These are phyloP conservation scores for Sanghuangporus sanghuang DNA, from an alignment of 1,284 basidiomycete species.

Conservation along the genomic window DNA sequence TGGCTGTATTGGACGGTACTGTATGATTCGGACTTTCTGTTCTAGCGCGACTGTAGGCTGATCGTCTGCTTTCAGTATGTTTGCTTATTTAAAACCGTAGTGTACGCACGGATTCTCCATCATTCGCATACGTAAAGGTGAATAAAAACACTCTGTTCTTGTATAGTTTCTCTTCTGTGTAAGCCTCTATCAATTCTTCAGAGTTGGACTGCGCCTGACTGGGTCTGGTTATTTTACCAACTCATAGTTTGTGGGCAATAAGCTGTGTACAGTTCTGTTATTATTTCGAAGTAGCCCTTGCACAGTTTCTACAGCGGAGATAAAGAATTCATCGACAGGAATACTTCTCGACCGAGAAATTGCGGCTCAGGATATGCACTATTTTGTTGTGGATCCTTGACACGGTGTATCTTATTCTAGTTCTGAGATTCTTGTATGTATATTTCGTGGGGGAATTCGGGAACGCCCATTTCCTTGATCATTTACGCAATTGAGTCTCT, in stretches of 20 bases:
- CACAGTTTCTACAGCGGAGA: background rate
- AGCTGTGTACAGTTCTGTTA: background rate
- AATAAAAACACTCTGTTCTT: background rate
- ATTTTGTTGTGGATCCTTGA: constrained; percentile 6
- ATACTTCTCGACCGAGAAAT: background rate
- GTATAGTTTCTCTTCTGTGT: background rate
- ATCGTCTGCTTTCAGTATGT: background rate
- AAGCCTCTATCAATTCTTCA: background rate
- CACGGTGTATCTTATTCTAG: constrained; percentile 8
- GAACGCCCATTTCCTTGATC: constrained; percentile 3
- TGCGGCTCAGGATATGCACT: constrained; percentile 1
- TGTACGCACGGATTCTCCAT: background rate
- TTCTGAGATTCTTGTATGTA: constrained; percentile 7
- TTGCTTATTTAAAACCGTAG: background rate
- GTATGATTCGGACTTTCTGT: background rate
- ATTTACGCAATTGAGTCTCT: background rate
- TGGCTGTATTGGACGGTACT: background rate
- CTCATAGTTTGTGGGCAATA: background rate
- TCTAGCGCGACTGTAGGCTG: background rate
- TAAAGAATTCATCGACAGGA: background rate
- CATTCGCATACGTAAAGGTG: background rate
- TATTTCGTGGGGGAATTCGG: constrained; percentile 10
- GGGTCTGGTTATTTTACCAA: no score
- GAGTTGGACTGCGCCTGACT: background rate
- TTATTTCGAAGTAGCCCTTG: constrained; percentile 2